Percentiles rank a stretch among this genome's conserved stretches.
Evolutionary conservation across 129 eudicot species (phyloP).

Genomic region (Deinandra increscens): DNA sequence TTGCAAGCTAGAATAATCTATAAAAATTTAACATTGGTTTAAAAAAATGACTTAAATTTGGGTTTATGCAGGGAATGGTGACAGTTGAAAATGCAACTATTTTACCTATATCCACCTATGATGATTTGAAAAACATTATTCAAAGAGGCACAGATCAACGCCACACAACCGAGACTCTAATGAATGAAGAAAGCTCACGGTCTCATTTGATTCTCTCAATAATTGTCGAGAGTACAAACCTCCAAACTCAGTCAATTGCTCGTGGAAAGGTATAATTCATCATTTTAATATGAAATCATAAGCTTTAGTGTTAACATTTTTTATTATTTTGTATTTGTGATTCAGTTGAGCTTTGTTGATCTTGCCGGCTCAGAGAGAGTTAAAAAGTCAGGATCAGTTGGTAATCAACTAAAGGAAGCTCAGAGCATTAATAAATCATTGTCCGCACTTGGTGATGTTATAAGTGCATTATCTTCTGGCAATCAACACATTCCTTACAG

Average conservation of each 20-base stretch:
- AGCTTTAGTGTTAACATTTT: too few relatives aligned
- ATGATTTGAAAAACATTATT: slow-evolving; percentile 65
- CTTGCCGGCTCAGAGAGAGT: slow-evolving; percentile 98
- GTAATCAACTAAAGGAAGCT: slow-evolving; percentile 84
- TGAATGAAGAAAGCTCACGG: slow-evolving; percentile 96
- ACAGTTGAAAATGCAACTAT: slow-evolving; percentile 77
- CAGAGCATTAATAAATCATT: slow-evolving; percentile 96
- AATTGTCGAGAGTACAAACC: slow-evolving; percentile 83
- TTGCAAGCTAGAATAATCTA: neutral
- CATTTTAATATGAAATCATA: too few relatives aligned
- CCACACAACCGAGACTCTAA: slow-evolving; percentile 83
- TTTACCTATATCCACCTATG: slow-evolving; percentile 66
- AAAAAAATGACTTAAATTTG: neutral
- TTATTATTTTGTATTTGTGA: too few relatives aligned
- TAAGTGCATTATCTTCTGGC: slow-evolving; percentile 82
- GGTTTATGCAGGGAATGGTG: slow-evolving; percentile 77
- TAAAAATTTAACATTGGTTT: neutral
- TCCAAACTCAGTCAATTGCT: slow-evolving; percentile 88
- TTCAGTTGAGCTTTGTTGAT: slow-evolving; percentile 97
- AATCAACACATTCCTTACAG: slow-evolving; percentile 95
- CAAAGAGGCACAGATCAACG: slow-evolving; percentile 95
- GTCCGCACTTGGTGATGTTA: slow-evolving; percentile 97
- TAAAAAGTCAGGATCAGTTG: slow-evolving; percentile 89
- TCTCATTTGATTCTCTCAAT: slow-evolving; percentile 89
- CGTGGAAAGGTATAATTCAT: slow-evolving; percentile 89